These are phyloP conservation scores for Cladobotryum mycophilum DNA, from an alignment of 2,329 filamentous ascomycete species.

Conservation along the genomic window DNA sequence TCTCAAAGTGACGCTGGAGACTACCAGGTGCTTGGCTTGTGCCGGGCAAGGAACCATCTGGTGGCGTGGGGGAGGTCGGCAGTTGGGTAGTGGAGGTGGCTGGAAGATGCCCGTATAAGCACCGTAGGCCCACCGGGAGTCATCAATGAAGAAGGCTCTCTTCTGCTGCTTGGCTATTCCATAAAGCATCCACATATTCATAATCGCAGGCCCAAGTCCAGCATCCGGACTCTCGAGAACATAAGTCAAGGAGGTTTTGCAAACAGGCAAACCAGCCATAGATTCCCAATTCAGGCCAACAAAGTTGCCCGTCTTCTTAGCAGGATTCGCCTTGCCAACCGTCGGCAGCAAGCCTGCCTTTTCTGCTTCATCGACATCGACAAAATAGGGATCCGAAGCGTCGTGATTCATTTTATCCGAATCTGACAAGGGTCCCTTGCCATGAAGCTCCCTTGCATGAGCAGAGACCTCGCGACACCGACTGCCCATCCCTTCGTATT, in stretches of 20 bases:
- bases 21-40: conserved; percentile 65
- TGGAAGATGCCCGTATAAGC: conserved; percentile 67
- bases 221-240: conserved; percentile 67
- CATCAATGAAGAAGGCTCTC: conserved; percentile 76
- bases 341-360: conserved; percentile 53
- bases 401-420: conserved; percentile 49
- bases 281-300: conserved; percentile 42
- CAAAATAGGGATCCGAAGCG: conserved; percentile 58
- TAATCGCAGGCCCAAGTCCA: conserved; percentile 68
- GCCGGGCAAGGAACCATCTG: conserved; percentile 77
- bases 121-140: conserved; percentile 78
- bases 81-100: conserved; percentile 57
- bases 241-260: conserved; percentile 68
- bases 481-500: conserved; percentile 64
- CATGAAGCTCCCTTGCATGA: conserved; percentile 44
- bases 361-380: conserved; percentile 70
- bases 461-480: conserved; percentile 60
- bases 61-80: conserved; percentile 64
- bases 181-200: conserved; percentile 80
- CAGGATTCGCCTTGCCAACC: conserved; percentile 28
- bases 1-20: conserved; percentile 61
- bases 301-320: conserved; percentile 37
- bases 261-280: conserved; percentile 48
- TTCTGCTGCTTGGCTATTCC: conserved; percentile 69
- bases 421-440: conserved; percentile 34